A percentile compares a stretch with the other conserved stretches of the same genome.
Conservation (phyloP, 2,329 filamentous ascomycete species). For the Stachybotrys elegans region DNA sequence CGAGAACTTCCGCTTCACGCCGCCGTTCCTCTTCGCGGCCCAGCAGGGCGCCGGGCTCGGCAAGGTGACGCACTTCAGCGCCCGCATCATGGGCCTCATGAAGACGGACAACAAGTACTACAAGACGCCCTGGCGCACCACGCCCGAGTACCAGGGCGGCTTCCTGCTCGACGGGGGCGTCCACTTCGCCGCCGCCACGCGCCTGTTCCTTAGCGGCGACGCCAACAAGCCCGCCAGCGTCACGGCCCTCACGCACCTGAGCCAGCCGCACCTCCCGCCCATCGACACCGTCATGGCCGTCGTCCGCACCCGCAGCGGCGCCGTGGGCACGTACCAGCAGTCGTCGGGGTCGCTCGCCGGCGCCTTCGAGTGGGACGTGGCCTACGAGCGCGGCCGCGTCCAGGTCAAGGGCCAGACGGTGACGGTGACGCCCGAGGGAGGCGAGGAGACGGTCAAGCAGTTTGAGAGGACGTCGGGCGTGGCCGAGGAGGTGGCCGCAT, state of each 20-base stretch:
- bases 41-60: conserved; percentile 28
- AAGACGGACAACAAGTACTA: conserved; percentile 38
- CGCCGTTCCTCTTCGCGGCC: conserved; percentile 48
- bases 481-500: conserved; percentile 55
- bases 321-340: conserved; percentile 51
- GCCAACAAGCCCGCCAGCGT: conserved; percentile 41
- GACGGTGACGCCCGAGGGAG: conserved; percentile 29
- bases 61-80: conserved; percentile 40
- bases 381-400: conserved; percentile 53
- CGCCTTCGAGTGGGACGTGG: conserved; percentile 51
- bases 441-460: conserved; percentile 27
- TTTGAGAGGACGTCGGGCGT: conserved; percentile 51
- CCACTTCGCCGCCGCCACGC: conserved; percentile 61
- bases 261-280: conserved; percentile 54
- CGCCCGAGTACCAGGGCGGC: conserved; percentile 67
- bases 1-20: conserved; percentile 67
- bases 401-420: conserved; percentile 40
- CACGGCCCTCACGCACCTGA: conserved; percentile 49
- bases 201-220: conserved; percentile 48
- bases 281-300: conserved; percentile 62
- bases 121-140: conserved; percentile 59
- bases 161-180: conserved; percentile 74
- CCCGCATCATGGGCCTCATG: conserved; percentile 31
- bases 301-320: conserved; percentile 47
- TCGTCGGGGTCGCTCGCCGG: conserved; percentile 51